Conservation (phyloP, 805 yeast genomes). For the Helenozyma rhizophorensis region DNA sequence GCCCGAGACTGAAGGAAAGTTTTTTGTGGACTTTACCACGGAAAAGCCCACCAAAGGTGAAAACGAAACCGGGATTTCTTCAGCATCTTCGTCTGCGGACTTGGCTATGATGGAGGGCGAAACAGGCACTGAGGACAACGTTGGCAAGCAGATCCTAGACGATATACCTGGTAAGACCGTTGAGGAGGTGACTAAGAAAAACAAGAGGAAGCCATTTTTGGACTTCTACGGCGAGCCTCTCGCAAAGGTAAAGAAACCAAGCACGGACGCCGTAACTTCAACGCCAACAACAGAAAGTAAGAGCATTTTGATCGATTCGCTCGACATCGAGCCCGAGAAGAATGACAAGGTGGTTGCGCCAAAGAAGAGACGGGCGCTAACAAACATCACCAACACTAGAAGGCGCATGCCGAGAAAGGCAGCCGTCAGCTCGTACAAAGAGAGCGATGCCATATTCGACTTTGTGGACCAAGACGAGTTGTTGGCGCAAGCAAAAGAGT, state of each 20-base stretch:
- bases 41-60: background rate
- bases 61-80: too few species aligned
- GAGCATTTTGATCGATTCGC: too few species aligned
- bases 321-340: conserved; percentile 1
- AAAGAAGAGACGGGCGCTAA: conserved; percentile 5
- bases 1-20: too few species aligned
- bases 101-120: conserved; percentile 1
- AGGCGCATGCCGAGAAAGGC: conserved; percentile 5
- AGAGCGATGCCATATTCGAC: conserved; percentile 36
- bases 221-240: too few species aligned
- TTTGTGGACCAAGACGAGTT: conserved; percentile 23
- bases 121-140: background rate
- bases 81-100: too few species aligned
- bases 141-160: background rate
- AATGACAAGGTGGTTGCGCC: conserved; percentile 3
- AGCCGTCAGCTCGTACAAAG: background rate
- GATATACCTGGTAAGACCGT: background rate
- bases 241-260: too few species aligned
- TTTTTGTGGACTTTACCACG: background rate
- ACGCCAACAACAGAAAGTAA: too few species aligned
- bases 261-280: too few species aligned
- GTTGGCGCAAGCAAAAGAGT: conserved; percentile 5
- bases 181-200: background rate
- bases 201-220: too few species aligned
- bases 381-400: conserved; percentile 6